Evolutionary conservation across 305 asterid species (phyloP), one percentile per base, ranked within the genome.

Genomic region (Salvia sclarea): DNA sequence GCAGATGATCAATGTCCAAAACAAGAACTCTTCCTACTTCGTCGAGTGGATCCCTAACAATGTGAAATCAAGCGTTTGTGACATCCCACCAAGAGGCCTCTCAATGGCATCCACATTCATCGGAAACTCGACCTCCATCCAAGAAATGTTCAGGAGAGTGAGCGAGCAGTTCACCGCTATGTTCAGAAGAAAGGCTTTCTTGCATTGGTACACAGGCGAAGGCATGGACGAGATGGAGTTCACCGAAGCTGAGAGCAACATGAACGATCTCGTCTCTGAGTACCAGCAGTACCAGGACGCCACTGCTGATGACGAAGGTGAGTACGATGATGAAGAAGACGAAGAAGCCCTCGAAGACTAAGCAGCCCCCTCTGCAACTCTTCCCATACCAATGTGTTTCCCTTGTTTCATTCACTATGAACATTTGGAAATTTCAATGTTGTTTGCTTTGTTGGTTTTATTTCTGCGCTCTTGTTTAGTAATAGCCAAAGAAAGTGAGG

Each of bases 271-370:
- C 0, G 96, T 89, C 11, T 89, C 95, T 0, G 96, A 89, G 82
- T 87, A 89, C 79, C 96, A 89, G 83, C 96, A 89, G 80, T 89
- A 89, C 72, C 95, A 89, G 72, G 96, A 89, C 64, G 96, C 96
- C 7, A 87, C 95, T 48, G 95, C 92, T 1, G 96, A 89, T 20
- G 96, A 89, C 9, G 96, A 89, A 45, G 94, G 78, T 25, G 93
- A 86, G 66, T 86, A 84, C 1, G 88, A 83, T 53, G 92, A 83
- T 0, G 91, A 88, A 5, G 93, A 86, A 7, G 88, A 47, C 3
- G 53, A 82, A 11, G 92, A 76, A 0, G 81, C 47, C 63, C 16
- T 70, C 3, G 75, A 70, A 16, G 58, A 65, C 16, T 64, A 81
- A 71, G 48, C 47, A 64, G 2, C 21, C 13, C 43, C 41, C 6